Evolutionary conservation across 805 yeast species (phyloP), one percentile per base, ranked within the genome.

Genomic region (Candida xyloterini): DNA sequence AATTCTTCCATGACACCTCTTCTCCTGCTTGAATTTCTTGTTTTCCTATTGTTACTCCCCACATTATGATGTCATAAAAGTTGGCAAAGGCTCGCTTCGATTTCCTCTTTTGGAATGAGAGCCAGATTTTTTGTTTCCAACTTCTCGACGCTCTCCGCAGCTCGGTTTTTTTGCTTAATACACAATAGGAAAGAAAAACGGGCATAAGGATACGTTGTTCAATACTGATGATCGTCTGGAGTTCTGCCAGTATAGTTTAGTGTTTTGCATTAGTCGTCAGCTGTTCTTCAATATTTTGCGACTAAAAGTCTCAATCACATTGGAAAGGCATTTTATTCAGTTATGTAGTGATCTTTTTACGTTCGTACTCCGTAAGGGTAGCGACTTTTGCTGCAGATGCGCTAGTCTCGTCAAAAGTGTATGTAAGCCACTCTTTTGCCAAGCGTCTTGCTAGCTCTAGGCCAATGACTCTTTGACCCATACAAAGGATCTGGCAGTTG

Each of bases 391-490:
- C 62, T 13, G 74, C 74, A 24, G 71, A 64, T 6, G 71, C 68
- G 30, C 65, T 55, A 14, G 55, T 29, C 25, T 59, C 51, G 48
- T 70, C 76, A 46, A 70, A 70, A 23, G 30, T 51, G 44, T 70
- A 70, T 3, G 66, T 57, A 24, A 70, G 42, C 74, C 74, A 70
- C 47, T 70, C 76, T 41, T 59, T 59, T 14, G 60, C 74, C 36
- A 70, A 57, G 42, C 74, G 56, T 40, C 65, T 54, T 13, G 74
- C 74, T 22, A 70, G 57, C 47, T 70, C 70, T 5, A 66, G 34
- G 1, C 74, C 74, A 28, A 70, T 57, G 7, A 70, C 74, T 43
- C 76, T 57, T 50, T 70, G 68, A 1, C 76, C 76, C 73, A 70
- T 67, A 46, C 76, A 70, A 34, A 70, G 57, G 14, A 70, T 59